Evolutionary conservation across 495 filamentous ascomycete species (phyloP), one percentile per base, ranked within the genome.

Genomic region (Recurvomyces mirabilis): DNA sequence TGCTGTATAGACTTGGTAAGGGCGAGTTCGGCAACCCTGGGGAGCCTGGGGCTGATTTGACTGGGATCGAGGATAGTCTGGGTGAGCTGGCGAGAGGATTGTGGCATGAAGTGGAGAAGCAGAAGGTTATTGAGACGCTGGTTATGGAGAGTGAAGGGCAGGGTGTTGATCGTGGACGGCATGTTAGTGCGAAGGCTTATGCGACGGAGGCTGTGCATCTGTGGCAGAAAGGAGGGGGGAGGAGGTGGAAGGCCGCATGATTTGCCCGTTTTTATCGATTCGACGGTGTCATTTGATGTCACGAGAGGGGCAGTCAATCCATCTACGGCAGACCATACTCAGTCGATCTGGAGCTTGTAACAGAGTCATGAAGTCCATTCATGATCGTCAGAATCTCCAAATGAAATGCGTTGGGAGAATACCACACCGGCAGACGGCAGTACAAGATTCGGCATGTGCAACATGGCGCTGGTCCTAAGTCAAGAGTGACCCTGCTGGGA

Each of bases 121-220:
- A 82, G 19, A 72, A 72, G 30, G 78, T 94, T 4, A 53, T 98
- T 23, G 77, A 82, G 26, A 78, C 71, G 1, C 68, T 95, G 59
- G 62, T 79, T 49, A 73, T 75, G 36, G 84, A 47, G 82, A 80
- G 23, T 60, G 60, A 26, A 68, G 68, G 43, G 66, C 71, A 37
- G 69, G 70, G 31, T 2, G 21, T 40, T 4, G 50, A 47, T 40
- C 43, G 52, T 7, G 58, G 46, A 49, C 68, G 68, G 19, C 69
- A 82, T 68, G 62, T 71, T 35, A 78, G 81, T 56, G 79, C 81
- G 17, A 74, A 77, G 52, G 77, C 78, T 1, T 91, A 84, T 73
- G 91, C 91, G 26, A 76, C 78, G 15, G 91, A 98, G 63, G 87
- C 88, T 21, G 65, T 94, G 23, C 95, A 91, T 89, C 58, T 94